phyloP scores from a whole-genome alignment of 1,284 basidiomycete genomes.

The Rhizoctonia solani region DNA sequence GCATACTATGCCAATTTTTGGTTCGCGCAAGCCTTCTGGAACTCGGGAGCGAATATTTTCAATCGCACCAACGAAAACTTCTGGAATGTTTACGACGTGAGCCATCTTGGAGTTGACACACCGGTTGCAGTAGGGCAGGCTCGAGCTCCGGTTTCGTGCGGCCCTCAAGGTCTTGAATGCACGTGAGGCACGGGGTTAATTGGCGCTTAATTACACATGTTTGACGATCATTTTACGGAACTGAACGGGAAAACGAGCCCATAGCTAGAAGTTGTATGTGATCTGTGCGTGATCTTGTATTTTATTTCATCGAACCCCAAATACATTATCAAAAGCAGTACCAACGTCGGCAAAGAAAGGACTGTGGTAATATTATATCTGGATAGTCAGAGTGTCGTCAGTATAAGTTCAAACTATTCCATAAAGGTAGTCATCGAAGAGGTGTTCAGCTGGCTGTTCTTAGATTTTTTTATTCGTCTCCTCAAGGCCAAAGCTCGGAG shows the following conservation, averaged over 20 bases:
- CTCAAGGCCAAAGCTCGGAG: constrained; percentile 31
- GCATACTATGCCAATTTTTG: constrained; percentile 39
- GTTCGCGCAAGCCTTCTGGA: constrained; percentile 28
- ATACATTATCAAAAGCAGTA: too few species aligned
- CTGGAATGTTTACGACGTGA: constrained; percentile 16
- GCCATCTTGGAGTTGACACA: constrained; percentile 1
- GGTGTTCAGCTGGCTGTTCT: constrained; percentile 30
- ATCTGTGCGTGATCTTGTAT: too few species aligned
- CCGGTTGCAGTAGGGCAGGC: neutral
- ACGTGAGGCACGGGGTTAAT: neutral
- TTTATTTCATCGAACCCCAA: too few species aligned
- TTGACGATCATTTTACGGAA: too few species aligned
- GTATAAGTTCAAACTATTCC: too few species aligned
- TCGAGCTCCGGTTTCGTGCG: neutral
- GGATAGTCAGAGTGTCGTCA: too few species aligned
- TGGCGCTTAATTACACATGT: neutral
- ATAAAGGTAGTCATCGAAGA: neutral
- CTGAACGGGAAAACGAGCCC: too few species aligned
- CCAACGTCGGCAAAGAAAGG: too few species aligned
- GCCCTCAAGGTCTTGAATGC: neutral
- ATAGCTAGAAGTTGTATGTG: too few species aligned
- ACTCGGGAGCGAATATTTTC: constrained; percentile 31
- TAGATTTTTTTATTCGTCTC: constrained; percentile 30
- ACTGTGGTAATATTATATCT: too few species aligned
- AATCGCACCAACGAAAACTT: constrained; percentile 21